A percentile compares a stretch with the other conserved stretches of the same genome.
Evolutionary conservation across 2,329 filamentous ascomycete species (phyloP).

Genomic region (Claviceps monticola): DNA sequence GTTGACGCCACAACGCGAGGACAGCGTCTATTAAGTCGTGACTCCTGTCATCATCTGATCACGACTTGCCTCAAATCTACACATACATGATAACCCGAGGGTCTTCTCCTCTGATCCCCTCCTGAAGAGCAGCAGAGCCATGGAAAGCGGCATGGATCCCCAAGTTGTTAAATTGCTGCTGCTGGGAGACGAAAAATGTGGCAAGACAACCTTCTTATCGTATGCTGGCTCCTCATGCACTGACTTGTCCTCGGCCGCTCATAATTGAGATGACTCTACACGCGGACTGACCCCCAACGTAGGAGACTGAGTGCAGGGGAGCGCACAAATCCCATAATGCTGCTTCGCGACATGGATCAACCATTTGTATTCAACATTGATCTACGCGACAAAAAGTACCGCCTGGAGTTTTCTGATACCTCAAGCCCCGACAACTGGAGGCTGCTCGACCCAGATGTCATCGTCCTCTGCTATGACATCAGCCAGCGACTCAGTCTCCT

Average conservation of each 20-base stretch:
- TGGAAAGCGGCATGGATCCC: slow-evolving; percentile 26
- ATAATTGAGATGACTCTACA: neutral
- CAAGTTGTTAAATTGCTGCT: slow-evolving; percentile 39
- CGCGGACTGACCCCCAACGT: neutral
- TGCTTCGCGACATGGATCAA: slow-evolving; percentile 45
- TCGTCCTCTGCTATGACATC: slow-evolving; percentile 49
- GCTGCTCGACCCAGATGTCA: slow-evolving; percentile 41
- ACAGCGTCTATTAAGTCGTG: no score
- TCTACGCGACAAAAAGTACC: slow-evolving; percentile 24
- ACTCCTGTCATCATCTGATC: no score
- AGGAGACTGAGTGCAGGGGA: slow-evolving; percentile 40
- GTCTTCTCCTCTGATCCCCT: no score
- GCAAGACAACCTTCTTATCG: slow-evolving; percentile 50
- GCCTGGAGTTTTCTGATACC: slow-evolving; percentile 47
- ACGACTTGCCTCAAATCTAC: neutral
- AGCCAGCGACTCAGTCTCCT: slow-evolving; percentile 42
- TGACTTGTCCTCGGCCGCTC: neutral
- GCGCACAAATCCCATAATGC: slow-evolving; percentile 26
- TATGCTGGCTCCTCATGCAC: slow-evolving; percentile 22
- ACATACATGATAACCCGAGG: no score
- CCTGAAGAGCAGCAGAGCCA: neutral
- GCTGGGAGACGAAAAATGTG: slow-evolving; percentile 44
- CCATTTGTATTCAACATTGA: slow-evolving; percentile 45
- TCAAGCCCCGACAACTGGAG: slow-evolving; percentile 44
- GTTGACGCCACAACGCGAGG: no score